Conservation (phyloP, 805 yeast genomes). For the Myxozyma monticola region DNA sequence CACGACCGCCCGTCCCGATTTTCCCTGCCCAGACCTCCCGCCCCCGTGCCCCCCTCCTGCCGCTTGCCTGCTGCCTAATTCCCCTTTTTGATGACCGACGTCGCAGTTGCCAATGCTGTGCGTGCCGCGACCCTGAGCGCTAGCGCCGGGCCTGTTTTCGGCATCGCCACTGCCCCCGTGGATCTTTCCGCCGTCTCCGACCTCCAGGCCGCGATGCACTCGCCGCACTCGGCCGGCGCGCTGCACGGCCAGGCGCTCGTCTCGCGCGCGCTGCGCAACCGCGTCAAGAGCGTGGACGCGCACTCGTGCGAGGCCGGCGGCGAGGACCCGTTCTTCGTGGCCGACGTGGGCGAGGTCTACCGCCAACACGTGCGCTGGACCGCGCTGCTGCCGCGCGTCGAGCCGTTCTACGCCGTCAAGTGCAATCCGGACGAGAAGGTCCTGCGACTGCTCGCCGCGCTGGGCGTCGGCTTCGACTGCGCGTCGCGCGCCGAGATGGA, state of each 20-base stretch:
- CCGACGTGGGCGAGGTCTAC: conserved; percentile 74
- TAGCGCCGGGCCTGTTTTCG: conserved; percentile 1
- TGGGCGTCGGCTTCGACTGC: conserved; percentile 86
- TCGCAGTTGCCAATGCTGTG: conserved; percentile 32
- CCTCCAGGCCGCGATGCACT: conserved; percentile 1
- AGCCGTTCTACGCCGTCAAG: conserved; percentile 92
- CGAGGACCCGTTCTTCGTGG: conserved; percentile 84
- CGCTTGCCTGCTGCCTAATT: conserved; percentile 5
- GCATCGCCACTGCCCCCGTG: not conserved
- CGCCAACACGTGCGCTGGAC: conserved; percentile 67
- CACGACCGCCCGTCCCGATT: not conserved
- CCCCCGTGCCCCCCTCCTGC: too few species aligned
- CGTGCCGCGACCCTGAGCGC: conserved; percentile 30
- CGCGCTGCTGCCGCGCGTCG: conserved; percentile 63
- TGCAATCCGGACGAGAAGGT: conserved; percentile 77
- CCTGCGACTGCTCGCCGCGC: conserved; percentile 53
- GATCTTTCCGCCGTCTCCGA: conserved; percentile 10
- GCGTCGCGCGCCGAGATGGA: conserved; percentile 87
- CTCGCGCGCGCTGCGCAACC: conserved; percentile 27
- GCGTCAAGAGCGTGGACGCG: conserved; percentile 45
- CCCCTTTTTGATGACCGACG: conserved; percentile 29
- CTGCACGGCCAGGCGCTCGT: conserved; percentile 25
- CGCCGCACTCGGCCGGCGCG: conserved; percentile 10
- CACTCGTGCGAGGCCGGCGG: conserved; percentile 69
- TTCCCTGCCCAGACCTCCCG: too few species aligned